Evolutionary conservation across 345 rosid species (phyloP), one percentile per base, ranked within the genome.

Genomic region (Microcos paniculata): DNA sequence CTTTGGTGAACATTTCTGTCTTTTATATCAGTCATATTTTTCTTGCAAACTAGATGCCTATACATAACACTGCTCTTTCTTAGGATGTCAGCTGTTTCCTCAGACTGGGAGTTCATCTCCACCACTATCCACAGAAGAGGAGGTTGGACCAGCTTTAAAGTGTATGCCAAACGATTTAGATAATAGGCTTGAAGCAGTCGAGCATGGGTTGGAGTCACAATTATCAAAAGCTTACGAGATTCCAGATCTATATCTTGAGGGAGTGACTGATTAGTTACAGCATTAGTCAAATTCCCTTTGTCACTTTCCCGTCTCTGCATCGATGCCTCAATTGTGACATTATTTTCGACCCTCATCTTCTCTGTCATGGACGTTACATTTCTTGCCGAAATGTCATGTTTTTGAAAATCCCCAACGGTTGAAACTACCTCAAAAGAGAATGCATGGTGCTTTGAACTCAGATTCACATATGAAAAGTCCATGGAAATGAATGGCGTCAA

Each of bases 51-150:
- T 21, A 90, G 88, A 82, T 87, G 95, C 73, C 92, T 84, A 70
- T 88, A 88, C 86, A 85, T 77, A 53, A 87, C 75, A 66, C 95
- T 85, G 23, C 85, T 83, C 76, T 76, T 84, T 78, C 90, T 82
- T 68, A 90, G 82, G 46, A 82, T 72, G 69, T 87, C 79, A 43
- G 92, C 89, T 10, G 90, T 81, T 83, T 87, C 87, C 14, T 75
- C 84, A 42, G 92, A 86, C 77, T 88, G 91, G 31, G 85, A 65
- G 64, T 82, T 65, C 91, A 80, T 84, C 79, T 87, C 91, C 82
- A 87, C 90, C 75, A 90, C 91, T 51, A 88, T 84, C 95, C 92
- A 90, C 84, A 90, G 75, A 16, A 90, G 71, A 57, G 92, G 95
- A 75, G 89, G 86, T 45, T 77, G 78, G n/a, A 84, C 85, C 26